Evolutionary conservation across 2,329 filamentous ascomycete species (phyloP), one percentile per base, ranked within the genome.

Genomic region (Paraphaeosphaeria minitans): DNA sequence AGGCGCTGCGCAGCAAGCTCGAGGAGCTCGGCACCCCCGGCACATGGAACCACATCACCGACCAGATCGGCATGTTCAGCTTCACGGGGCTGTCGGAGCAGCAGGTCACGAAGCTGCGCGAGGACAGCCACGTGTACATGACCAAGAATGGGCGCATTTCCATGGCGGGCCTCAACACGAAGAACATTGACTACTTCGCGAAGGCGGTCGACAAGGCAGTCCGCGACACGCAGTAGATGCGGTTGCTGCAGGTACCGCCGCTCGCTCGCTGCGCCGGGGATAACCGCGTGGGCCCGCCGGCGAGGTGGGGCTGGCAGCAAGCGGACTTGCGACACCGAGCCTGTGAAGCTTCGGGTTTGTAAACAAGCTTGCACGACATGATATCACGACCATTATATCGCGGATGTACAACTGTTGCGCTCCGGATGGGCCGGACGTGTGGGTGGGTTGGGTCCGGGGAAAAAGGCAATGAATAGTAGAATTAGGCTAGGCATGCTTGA

Each of bases 11-110:
- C 52, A 80, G 82, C 56, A 92, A 93, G 78, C 86, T 99, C 12
- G 94, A 98, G 80, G 87, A 88, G 72, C 85, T 94, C 59, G 87
- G 86, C 31, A 97, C 95, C 0, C 94, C 94, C 0, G 94, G 94
- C 33, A 90, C 86, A 14, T 99, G 95, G 95, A 92, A 93, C 74
- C 95, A 99, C 80, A 96, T 99, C 76, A 97, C 93, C 16, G 91
- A 96, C 71, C 95, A 99, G 84, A 99, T 99, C 75, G 95, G 95
- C 81, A 99, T 99, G 95, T 99, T 99, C 82, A 94, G 89, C 77
- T 99, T 96, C 78, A 96, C 92, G 0, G 92, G 92, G 13, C 79
- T 96, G 75, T 85, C 77, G 13, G 90, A 93, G 80, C 75, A 85
- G 62, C 91, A 95, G 75, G 91, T 94, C 8, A 68, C 85, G 67